phyloP scores from a whole-genome alignment of 108 stramenopile genomes.

The Chaetoceros muelleri region DNA sequence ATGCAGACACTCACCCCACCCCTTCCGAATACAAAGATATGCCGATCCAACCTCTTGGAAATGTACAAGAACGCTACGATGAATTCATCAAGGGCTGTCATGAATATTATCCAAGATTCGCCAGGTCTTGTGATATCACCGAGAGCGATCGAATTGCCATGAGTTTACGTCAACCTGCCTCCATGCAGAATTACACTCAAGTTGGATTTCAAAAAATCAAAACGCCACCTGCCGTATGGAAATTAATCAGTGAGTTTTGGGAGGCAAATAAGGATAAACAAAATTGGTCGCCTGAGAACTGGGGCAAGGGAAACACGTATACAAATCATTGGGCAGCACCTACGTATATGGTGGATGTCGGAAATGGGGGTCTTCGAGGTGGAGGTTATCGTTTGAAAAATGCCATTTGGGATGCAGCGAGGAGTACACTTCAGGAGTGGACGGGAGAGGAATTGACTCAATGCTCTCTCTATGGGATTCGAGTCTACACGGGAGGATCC shows the following conservation, averaged over 20 bases:
- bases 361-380: conserved; percentile 41
- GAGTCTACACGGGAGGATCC: conserved; percentile 50
- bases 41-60: conserved; percentile 53
- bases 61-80: conserved; percentile 40
- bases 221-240: conserved; percentile 44
- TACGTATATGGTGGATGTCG: conserved; percentile 60
- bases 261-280: conserved; percentile 42
- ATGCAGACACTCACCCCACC: conserved; percentile 11
- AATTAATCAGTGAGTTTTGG: conserved; percentile 53
- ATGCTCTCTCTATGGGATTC: conserved; percentile 74
- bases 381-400: conserved; percentile 54
- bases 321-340: conserved; percentile 67
- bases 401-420: conserved; percentile 60
- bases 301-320: conserved; percentile 62
- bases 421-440: conserved; percentile 73
- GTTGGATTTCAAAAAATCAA: conserved; percentile 51
- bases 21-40: conserved; percentile 45
- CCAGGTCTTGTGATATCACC: conserved; percentile 23
- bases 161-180: conserved; percentile 58
- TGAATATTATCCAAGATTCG: conserved; percentile 34
- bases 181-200: conserved; percentile 50
- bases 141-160: conserved; percentile 74
- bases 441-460: conserved; percentile 71
- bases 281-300: conserved; percentile 15
- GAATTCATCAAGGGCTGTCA: conserved; percentile 43